phyloP scores from a whole-genome alignment of 352 stramenopile species.

The Phytophthora megakarya region DNA sequence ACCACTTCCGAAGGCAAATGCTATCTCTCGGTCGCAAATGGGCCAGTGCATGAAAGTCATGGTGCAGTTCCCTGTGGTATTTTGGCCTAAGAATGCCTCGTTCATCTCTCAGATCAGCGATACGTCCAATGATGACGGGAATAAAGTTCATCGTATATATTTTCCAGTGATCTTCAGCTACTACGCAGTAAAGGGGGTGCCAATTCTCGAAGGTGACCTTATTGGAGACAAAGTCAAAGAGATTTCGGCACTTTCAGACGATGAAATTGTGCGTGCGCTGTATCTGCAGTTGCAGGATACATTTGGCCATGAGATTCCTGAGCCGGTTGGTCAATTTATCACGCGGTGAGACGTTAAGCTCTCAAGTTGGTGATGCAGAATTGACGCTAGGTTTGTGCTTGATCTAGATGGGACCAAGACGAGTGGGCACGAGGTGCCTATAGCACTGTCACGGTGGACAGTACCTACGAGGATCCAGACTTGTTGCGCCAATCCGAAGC shows the following conservation, averaged over 20 bases:
- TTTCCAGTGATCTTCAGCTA: slow-evolving; percentile 72
- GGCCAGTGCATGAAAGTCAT: slow-evolving; percentile 78
- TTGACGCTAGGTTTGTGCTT: slow-evolving; percentile 1
- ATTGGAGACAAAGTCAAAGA: slow-evolving; percentile 40
- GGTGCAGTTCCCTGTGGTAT: slow-evolving; percentile 60
- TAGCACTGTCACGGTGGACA: slow-evolving; percentile 63
- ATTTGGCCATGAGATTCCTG: slow-evolving; percentile 40
- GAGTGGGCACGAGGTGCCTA: slow-evolving; percentile 59
- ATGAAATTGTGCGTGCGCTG: slow-evolving; percentile 42
- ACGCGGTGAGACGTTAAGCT: slow-evolving; percentile 38
- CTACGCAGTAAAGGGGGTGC: slow-evolving; percentile 41
- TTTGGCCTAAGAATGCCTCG: slow-evolving; percentile 50
- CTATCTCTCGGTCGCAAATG: slow-evolving; percentile 54
- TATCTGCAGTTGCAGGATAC: slow-evolving; percentile 47
- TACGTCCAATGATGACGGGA: slow-evolving; percentile 2
- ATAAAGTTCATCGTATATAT: slow-evolving; percentile 21
- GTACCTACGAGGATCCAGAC: slow-evolving; percentile 61
- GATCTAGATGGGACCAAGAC: slow-evolving; percentile 59
- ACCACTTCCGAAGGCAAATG: slow-evolving; percentile 43
- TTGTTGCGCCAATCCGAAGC: slow-evolving; percentile 44
- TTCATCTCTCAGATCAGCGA: slow-evolving; percentile 48
- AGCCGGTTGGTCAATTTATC: slow-evolving; percentile 46
- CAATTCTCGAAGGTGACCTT: slow-evolving; percentile 63
- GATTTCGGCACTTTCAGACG: slow-evolving; percentile 45
- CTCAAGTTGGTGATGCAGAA: not conserved